These are phyloP conservation scores for Coemansia biformis DNA, from an alignment of 192 early-diverging fungal species.

Conservation along the genomic window DNA sequence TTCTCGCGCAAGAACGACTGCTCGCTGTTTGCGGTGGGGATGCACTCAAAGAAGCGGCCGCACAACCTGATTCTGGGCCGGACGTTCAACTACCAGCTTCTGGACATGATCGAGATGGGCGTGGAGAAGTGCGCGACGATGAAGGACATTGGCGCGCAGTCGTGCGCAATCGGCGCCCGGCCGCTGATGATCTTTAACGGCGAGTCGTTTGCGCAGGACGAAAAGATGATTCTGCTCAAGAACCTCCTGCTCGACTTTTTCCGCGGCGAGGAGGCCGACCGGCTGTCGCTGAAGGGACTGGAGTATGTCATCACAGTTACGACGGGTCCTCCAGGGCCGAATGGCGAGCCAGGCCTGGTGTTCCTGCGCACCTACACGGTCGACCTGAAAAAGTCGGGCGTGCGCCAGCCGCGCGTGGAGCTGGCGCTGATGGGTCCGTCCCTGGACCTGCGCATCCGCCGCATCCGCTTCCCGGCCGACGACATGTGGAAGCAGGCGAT, in stretches of 20 bases:
- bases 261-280: conserved; percentile 69
- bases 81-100: conserved; percentile 87
- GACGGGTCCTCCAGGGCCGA: conserved; percentile 56
- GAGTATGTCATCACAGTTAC: conserved; percentile 86
- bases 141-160: conserved; percentile 65
- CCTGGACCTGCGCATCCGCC: conserved; percentile 72
- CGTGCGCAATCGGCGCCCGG: conserved; percentile 79
- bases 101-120: conserved; percentile 95
- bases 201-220: conserved; percentile 71
- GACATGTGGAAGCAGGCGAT: conserved; percentile 82
- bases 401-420: conserved; percentile 83
- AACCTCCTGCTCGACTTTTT: conserved; percentile 87
- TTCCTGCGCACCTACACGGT: conserved; percentile 79
- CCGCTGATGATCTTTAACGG: conserved; percentile 89
- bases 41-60: conserved; percentile 94
- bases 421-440: conserved; percentile 90
- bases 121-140: conserved; percentile 67
- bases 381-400: conserved; percentile 81
- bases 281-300: conserved; percentile 78
- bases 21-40: conserved; percentile 83
- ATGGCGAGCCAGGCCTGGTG: conserved; percentile 60
- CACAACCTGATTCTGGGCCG: conserved; percentile 87
- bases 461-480: conserved; percentile 63
- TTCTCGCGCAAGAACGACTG: conserved; percentile 95
- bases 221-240: conserved; percentile 68